Conservation (phyloP, 2,329 filamentous ascomycete species). For the Colletotrichum higginsianum region DNA sequence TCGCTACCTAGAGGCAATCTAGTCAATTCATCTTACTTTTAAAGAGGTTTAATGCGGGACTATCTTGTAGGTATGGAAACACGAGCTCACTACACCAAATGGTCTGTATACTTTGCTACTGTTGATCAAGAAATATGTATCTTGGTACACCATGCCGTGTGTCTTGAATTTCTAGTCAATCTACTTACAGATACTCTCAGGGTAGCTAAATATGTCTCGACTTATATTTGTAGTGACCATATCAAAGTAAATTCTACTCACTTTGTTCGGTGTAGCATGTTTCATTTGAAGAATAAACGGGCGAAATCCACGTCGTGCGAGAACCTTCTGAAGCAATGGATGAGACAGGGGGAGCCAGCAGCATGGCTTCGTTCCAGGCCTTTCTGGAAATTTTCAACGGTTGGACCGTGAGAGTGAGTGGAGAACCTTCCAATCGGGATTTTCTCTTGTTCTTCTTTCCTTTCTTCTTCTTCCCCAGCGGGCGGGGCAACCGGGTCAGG, state of each 20-base stretch:
- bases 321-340: neutral
- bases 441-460: neutral
- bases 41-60: neutral
- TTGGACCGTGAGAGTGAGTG: neutral
- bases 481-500: neutral
- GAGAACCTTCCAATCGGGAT: slow-evolving; percentile 15
- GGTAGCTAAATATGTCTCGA: too few relatives aligned
- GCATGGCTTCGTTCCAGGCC: slow-evolving; percentile 3
- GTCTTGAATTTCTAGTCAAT: too few relatives aligned
- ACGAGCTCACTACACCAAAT: too few relatives aligned
- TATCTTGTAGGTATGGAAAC: too few relatives aligned
- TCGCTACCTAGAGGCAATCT: neutral
- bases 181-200: too few relatives aligned
- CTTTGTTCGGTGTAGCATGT: too few relatives aligned
- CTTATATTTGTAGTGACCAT: too few relatives aligned
- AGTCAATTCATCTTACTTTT: neutral
- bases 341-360: neutral
- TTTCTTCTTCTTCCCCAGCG: neutral
- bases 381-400: slow-evolving; percentile 17
- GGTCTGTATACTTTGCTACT: too few relatives aligned
- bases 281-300: neutral
- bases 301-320: neutral
- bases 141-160: too few relatives aligned
- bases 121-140: too few relatives aligned
- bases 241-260: too few relatives aligned